A percentile compares a stretch with the other conserved stretches of the same genome.
Evolutionary conservation across 2,329 filamentous ascomycete species (phyloP).

Genomic region (Colletotrichum sidae): DNA sequence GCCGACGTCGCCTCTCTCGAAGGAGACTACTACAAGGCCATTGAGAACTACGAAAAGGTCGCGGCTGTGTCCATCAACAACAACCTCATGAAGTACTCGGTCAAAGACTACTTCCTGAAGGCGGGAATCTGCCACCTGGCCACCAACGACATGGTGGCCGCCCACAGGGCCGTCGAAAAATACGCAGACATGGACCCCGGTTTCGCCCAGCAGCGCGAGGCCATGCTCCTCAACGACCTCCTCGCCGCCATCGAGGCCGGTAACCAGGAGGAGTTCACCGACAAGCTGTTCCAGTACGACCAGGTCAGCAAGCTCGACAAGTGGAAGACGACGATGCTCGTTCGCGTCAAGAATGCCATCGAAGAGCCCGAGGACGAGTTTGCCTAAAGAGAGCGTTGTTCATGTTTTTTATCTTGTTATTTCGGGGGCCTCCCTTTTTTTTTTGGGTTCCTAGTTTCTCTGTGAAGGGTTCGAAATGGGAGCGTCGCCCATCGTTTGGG

Average conservation of each 20-base stretch:
- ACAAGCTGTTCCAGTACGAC: conserved; percentile 90
- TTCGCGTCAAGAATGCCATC: conserved; percentile 86
- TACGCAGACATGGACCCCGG: conserved; percentile 84
- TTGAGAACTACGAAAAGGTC: conserved; percentile 86
- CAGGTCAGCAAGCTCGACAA: conserved; percentile 94
- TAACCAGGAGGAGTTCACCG: conserved; percentile 85
- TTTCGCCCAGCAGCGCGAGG: conserved; percentile 83
- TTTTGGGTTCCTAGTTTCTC: background rate
- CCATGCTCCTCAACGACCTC: conserved; percentile 83
- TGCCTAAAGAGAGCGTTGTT: conserved; percentile 43
- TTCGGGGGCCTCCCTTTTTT: background rate
- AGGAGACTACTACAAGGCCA: conserved; percentile 85
- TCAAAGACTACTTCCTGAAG: conserved; percentile 97
- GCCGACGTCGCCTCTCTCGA: conserved; percentile 88
- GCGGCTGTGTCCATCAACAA: conserved; percentile 83
- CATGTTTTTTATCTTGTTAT: no score
- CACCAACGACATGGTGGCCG: conserved; percentile 78
- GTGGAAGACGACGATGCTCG: conserved; percentile 92
- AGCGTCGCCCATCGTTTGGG: no score
- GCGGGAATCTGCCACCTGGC: conserved; percentile 90
- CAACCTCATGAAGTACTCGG: conserved; percentile 92
- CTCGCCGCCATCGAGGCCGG: conserved; percentile 79
- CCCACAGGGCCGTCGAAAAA: conserved; percentile 82
- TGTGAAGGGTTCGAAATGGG: no score
- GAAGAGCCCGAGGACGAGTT: conserved; percentile 65